Conservation (phyloP, 257 asterid species). For the Solanum piurae region DNA sequence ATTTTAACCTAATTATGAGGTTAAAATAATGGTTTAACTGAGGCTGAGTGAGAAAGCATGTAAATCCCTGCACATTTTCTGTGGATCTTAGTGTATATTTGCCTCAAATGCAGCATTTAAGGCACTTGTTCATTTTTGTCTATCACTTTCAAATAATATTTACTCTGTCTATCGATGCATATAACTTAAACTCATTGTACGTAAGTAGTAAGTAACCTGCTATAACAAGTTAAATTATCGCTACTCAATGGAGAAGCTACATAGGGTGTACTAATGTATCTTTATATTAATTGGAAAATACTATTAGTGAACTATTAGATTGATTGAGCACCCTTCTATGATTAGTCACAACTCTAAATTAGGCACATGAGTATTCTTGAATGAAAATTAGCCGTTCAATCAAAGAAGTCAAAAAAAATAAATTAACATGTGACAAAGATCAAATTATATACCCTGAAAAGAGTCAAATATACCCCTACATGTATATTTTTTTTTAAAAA, state of each 20-base stretch:
- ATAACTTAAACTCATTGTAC: background rate
- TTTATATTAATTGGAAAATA: no score
- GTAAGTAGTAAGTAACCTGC: background rate
- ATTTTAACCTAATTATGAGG: background rate
- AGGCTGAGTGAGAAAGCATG: constrained; percentile 1
- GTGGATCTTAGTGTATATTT: constrained; percentile 1
- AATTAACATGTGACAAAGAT: no score
- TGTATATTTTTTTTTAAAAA: no score
- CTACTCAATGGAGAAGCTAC: background rate
- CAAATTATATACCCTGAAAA: no score
- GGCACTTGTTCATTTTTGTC: background rate
- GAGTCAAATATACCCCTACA: no score
- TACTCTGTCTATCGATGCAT: background rate
- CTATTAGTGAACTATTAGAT: background rate
- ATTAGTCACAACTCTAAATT: no score
- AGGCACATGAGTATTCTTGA: no score
- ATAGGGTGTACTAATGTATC: background rate
- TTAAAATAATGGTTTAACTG: background rate
- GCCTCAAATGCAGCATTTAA: background rate
- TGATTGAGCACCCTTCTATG: no score
- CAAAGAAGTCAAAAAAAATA: no score
- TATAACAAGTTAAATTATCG: background rate
- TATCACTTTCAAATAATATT: background rate
- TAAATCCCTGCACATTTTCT: background rate
- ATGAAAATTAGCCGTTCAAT: no score